Base-by-base conservation (phyloP, 164 flowering plant genomes). In the Vitis rupestris region DNA sequence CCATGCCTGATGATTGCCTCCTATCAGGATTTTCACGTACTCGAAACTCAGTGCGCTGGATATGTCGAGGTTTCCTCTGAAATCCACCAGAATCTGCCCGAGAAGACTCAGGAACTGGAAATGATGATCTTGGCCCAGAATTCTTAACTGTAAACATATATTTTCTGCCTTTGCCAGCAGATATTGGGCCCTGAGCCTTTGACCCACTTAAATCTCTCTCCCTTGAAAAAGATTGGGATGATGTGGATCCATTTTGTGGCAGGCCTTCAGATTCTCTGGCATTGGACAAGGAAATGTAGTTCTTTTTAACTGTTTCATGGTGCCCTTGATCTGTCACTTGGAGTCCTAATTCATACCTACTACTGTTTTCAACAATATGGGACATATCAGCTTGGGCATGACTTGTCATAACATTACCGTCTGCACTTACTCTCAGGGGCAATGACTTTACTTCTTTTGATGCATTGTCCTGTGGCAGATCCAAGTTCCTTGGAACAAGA, bases 41-140 rank as follows among this genome's bases (percentile, higher is more conserved):
- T 72, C 92, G 89, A 79, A 89, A 90, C 70, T 91, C 99, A 61
- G 86, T 84, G 56, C 88, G 85, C 60, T 80, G 84, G 47, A 79
- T 16, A 12, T 84, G 85, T 27, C 86, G 88, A 71, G 80, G 76
- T 79, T 84, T 82, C 71, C 94, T 82, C 76, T 78, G 89, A 72
- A 71, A 86, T n/a, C 86, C 90, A 80, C 68, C 75, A 62, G 78
- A 65, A 61, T 88, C 94, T 8, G 66, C 1, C 17, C 51, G 85
- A 66, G 82, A 55, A 52, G 61, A 61, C 52, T 83, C 91, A 71
- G 86, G 57, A 73, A 63, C 75, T n/a, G 76, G 76, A 70, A 61
- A 57, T n/a, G 79, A 75, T 27, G 82, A 79, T 68, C 82, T 79
- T 15, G 83, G 48, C 10, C 82, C 85, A 74, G 86, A 72, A 82